phyloP scores from a whole-genome alignment of 2,329 filamentous ascomycete genomes.

The Trichoderma sp. region DNA sequence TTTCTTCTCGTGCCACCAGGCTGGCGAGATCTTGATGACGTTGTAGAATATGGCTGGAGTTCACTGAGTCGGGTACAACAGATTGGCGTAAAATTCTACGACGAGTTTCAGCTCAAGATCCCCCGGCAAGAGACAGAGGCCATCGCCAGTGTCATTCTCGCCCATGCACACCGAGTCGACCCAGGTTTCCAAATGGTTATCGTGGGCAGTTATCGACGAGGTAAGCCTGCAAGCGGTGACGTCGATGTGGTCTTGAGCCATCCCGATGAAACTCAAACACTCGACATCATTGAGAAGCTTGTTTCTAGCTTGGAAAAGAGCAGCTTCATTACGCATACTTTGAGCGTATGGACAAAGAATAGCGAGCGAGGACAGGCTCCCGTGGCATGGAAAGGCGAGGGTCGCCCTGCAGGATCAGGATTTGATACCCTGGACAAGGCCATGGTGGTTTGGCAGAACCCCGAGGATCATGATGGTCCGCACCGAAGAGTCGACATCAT shows the following conservation, averaged over 20 bases:
- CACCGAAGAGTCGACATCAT: constrained; percentile 93
- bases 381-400: constrained; percentile 50
- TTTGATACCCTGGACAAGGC: constrained; percentile 93
- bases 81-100: constrained; percentile 90
- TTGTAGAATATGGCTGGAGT: constrained; percentile 79
- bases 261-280: constrained; percentile 64
- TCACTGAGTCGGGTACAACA: constrained; percentile 77
- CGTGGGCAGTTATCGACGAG: constrained; percentile 78
- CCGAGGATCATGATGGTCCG: constrained; percentile 25
- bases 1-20: constrained; percentile 34
- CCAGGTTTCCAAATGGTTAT: constrained; percentile 57
- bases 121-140: constrained; percentile 68
- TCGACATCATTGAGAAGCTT: constrained; percentile 68
- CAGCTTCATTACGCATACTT: constrained; percentile 75
- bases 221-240: constrained; percentile 71
- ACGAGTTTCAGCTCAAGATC: constrained; percentile 74
- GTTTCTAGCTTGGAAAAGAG: constrained; percentile 66
- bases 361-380: constrained; percentile 68
- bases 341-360: constrained; percentile 66
- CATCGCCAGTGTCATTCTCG: constrained; percentile 62
- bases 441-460: constrained; percentile 79
- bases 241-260: constrained; percentile 86
- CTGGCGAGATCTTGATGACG: constrained; percentile 82
- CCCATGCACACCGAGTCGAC: constrained; percentile 63
- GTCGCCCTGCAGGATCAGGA: constrained; percentile 46